These are phyloP conservation scores for Tetrapisispora phaffii DNA, from an alignment of 805 yeast genomes.

Conservation along the genomic window DNA sequence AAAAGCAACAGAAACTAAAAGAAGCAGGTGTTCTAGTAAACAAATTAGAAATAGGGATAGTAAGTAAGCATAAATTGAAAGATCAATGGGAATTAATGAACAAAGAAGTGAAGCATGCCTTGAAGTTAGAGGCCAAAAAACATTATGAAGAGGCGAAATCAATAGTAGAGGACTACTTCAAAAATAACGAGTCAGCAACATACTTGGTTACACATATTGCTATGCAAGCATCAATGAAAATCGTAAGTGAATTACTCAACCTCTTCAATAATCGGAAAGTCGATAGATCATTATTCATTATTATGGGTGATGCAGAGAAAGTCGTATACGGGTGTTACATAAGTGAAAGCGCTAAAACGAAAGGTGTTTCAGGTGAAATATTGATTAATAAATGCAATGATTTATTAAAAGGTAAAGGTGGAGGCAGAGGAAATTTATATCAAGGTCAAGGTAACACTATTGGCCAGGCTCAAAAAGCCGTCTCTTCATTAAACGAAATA, in stretches of 20 bases:
- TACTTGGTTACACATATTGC: constrained; percentile 58
- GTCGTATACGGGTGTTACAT: constrained; percentile 94
- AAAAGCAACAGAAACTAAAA: constrained; percentile 74
- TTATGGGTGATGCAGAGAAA: constrained; percentile 64
- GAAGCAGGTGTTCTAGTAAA: constrained; percentile 76
- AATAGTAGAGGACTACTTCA: constrained; percentile 59
- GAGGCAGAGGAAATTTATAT: constrained; percentile 92
- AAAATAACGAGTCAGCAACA: constrained; percentile 38
- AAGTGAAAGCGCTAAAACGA: constrained; percentile 54
- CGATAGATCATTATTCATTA: constrained; percentile 64
- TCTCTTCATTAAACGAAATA: constrained; percentile 54
- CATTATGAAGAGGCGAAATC: constrained; percentile 75
- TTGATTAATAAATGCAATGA: constrained; percentile 61
- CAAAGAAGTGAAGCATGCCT: constrained; percentile 77
- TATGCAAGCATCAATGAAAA: constrained; percentile 79
- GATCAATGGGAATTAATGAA: constrained; percentile 68
- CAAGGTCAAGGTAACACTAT: constrained; percentile 94
- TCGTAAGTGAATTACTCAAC: constrained; percentile 84
- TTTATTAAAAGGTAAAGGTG: constrained; percentile 90
- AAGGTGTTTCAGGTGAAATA: constrained; percentile 65
- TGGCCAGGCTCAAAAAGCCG: constrained; percentile 58
- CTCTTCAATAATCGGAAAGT: constrained; percentile 61
- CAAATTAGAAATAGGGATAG: constrained; percentile 67
- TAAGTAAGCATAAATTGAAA: constrained; percentile 66
- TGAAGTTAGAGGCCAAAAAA: constrained; percentile 76